phyloP scores from a whole-genome alignment of 441 rosid species.

The Jatropha multifida region DNA sequence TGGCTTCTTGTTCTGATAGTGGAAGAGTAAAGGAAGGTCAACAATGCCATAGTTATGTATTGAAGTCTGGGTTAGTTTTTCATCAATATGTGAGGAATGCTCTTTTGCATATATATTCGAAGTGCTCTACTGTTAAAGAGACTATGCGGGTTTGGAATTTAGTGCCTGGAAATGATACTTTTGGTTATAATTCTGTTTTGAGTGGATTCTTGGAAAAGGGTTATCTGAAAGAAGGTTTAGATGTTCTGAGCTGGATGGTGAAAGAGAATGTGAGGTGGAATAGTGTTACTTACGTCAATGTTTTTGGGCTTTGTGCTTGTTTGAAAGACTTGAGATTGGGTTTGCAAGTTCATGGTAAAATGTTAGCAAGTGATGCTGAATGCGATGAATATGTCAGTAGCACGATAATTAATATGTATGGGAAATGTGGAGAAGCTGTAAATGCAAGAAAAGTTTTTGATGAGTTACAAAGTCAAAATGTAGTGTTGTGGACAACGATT shows the following conservation, averaged over 20 bases:
- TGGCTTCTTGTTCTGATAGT: constrained; percentile 50
- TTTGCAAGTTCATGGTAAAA: constrained; percentile 50
- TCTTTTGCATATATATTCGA: constrained; percentile 53
- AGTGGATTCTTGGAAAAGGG: constrained; percentile 57
- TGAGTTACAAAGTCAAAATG: constrained; percentile 37
- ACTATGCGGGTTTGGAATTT: constrained; percentile 43
- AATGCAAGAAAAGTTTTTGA: constrained; percentile 57
- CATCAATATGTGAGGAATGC: constrained; percentile 62
- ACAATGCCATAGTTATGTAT: constrained; percentile 60
- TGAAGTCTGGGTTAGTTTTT: constrained; percentile 55
- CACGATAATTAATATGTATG: constrained; percentile 70
- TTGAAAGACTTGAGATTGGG: constrained; percentile 56
- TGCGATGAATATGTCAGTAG: constrained; percentile 39
- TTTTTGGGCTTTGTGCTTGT: constrained; percentile 53
- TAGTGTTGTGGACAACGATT: constrained; percentile 63
- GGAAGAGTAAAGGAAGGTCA: constrained; percentile 50
- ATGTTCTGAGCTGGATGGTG: constrained; percentile 49
- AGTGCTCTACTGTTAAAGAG: constrained; percentile 40
- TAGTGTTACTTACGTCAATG: constrained; percentile 44
- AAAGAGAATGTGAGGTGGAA: constrained; percentile 46
- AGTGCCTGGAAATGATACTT: constrained; percentile 44
- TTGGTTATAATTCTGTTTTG: constrained; percentile 55
- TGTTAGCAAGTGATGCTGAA: constrained; percentile 39
- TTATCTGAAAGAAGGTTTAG: constrained; percentile 42
- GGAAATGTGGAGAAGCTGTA: constrained; percentile 50